phyloP scores from a whole-genome alignment of 306 rosid genomes.

The Prunus armeniaca region DNA sequence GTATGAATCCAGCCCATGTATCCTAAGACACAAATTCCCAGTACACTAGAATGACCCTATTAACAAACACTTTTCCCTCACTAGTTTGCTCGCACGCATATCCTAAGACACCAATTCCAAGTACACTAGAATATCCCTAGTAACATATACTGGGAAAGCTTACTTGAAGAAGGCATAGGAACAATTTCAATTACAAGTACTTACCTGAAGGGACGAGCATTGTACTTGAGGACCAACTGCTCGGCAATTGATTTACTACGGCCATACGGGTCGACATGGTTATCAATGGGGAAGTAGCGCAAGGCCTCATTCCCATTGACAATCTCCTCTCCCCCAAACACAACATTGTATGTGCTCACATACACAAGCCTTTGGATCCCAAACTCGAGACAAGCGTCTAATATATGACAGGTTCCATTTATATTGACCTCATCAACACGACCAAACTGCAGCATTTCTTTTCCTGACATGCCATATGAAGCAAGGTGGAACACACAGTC shows the following conservation, averaged over 20 bases:
- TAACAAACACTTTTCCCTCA: too few relatives aligned
- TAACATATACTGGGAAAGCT: not conserved
- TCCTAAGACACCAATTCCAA: not conserved
- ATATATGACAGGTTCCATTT: constrained; percentile 72
- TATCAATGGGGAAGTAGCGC: constrained; percentile 78
- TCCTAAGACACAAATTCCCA: not conserved
- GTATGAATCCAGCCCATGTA: not conserved
- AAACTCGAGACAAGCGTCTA: constrained; percentile 70
- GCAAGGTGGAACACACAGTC: constrained; percentile 91
- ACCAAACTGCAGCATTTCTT: constrained; percentile 82
- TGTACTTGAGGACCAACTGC: constrained; percentile 78
- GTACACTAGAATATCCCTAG: not conserved
- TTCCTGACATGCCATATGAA: constrained; percentile 86
- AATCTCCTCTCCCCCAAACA: constrained; percentile 71
- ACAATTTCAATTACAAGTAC: not conserved
- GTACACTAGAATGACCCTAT: too few relatives aligned
- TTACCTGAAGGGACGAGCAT: constrained; percentile 69
- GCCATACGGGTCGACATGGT: constrained; percentile 68
- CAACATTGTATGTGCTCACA: constrained; percentile 83
- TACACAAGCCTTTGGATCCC: constrained; percentile 72
- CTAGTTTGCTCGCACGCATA: not conserved
- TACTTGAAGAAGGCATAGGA: not conserved
- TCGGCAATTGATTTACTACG: constrained; percentile 90
- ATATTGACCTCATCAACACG: constrained; percentile 79
- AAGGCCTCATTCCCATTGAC: constrained; percentile 69